Conservation (phyloP, 2,329 filamentous ascomycete species). For the Ceratocystis colombiana region DNA sequence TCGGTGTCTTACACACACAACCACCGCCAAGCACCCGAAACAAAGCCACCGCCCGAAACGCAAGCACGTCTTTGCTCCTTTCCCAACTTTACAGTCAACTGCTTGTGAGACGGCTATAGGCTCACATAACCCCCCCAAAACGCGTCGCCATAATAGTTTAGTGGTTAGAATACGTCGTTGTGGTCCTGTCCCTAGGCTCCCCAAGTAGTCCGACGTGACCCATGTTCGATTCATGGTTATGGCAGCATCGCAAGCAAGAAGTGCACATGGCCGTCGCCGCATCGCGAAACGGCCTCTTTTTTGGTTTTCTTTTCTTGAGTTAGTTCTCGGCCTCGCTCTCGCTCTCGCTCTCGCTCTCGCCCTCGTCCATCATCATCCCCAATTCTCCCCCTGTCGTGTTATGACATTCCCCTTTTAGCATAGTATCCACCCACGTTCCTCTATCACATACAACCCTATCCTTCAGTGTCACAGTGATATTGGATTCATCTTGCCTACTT, state of each 20-base stretch:
- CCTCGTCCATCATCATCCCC: neutral
- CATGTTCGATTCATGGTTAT: constrained; percentile 25
- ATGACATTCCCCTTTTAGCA: neutral
- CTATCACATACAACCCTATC: no score
- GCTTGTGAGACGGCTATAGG: neutral
- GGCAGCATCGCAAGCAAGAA: neutral
- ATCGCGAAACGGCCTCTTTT: neutral
- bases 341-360: neutral
- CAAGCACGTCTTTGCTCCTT: neutral
- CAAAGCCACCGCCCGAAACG: neutral
- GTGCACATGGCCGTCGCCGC: neutral
- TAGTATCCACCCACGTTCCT: neutral
- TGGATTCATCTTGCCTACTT: no score
- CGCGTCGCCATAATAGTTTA: constrained; percentile 20
- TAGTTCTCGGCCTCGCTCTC: neutral
- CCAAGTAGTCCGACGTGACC: constrained; percentile 21
- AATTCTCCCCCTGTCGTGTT: neutral
- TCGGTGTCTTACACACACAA: neutral
- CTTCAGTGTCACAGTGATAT: no score
- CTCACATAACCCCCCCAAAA: neutral
- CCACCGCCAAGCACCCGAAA: neutral
- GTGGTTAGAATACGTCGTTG: constrained; percentile 23
- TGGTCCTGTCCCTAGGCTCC: constrained; percentile 6
- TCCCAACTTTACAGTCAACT: neutral
- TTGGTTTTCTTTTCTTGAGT: neutral